phyloP scores from a whole-genome alignment of 2,329 filamentous ascomycete genomes.

The Botryotinia globosa region DNA sequence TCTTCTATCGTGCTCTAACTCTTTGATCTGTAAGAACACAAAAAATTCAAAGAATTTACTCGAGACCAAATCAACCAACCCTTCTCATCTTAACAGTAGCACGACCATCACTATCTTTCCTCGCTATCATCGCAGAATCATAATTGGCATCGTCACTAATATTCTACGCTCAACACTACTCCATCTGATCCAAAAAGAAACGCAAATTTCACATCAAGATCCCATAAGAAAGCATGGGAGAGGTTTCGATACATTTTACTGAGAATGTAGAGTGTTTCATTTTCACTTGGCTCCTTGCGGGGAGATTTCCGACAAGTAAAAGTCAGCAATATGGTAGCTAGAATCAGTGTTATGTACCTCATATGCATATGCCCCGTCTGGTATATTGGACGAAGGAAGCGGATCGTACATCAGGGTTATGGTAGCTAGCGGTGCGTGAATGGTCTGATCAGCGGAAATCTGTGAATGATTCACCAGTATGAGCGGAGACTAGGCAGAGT shows the following conservation, averaged over 20 bases:
- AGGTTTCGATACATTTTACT: not conserved
- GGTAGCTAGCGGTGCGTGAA: not conserved
- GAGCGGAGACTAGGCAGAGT: not conserved
- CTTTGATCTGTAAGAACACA: not conserved
- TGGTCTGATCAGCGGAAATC: not conserved
- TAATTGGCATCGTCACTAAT: not conserved
- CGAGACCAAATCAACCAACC: not conserved
- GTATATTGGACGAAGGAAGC: not conserved
- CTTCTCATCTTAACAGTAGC: not conserved
- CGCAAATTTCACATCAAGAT: not conserved
- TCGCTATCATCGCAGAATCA: not conserved
- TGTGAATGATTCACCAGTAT: not conserved
- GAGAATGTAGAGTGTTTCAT: not conserved
- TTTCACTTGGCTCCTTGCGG: not conserved
- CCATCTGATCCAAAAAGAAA: not conserved
- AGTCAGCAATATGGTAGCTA: not conserved
- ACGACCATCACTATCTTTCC: not conserved
- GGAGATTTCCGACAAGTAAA: not conserved
- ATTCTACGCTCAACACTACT: too few relatives aligned
- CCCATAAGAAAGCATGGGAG: not conserved
- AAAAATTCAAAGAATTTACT: not conserved
- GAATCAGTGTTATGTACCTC: not conserved
- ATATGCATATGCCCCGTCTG: not conserved
- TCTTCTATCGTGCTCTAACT: not conserved
- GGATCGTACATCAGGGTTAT: rapidly evolving